Evolutionary conservation across 331 rosid genomes (phyloP).

Genomic region (Malus hybrid): DNA sequence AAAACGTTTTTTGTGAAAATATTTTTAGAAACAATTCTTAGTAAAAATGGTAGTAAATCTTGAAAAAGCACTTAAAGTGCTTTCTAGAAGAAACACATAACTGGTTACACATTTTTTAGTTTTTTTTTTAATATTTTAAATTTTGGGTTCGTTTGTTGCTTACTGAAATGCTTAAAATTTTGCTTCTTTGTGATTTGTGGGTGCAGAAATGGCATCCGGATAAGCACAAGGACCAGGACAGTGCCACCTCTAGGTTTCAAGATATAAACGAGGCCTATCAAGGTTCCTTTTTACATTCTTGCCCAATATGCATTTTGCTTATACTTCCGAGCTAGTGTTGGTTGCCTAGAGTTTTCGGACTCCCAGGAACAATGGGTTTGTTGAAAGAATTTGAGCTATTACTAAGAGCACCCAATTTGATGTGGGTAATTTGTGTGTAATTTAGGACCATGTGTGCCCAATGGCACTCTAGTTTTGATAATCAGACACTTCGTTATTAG

Average conservation of each 20-base stretch:
- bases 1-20: too few relatives aligned
- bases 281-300: conserved; percentile 28
- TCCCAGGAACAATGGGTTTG: neutral
- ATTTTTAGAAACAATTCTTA: too few relatives aligned
- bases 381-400: neutral
- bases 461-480: neutral
- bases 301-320: neutral
- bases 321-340: neutral
- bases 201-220: conserved; percentile 98
- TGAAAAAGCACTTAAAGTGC: too few relatives aligned
- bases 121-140: neutral
- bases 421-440: neutral
- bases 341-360: neutral
- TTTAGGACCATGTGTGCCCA: neutral
- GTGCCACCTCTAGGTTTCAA: conserved; percentile 70
- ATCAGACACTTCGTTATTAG: neutral
- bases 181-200: neutral
- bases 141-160: neutral
- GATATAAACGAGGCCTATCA: conserved; percentile 91
- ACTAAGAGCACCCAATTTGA: neutral
- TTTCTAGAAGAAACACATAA: too few relatives aligned
- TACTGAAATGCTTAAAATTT: neutral
- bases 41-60: too few relatives aligned
- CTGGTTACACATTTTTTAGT: too few relatives aligned
- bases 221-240: conserved; percentile 60